Conservation (phyloP, 441 rosid species). For the Adansonia rubrostipa region DNA sequence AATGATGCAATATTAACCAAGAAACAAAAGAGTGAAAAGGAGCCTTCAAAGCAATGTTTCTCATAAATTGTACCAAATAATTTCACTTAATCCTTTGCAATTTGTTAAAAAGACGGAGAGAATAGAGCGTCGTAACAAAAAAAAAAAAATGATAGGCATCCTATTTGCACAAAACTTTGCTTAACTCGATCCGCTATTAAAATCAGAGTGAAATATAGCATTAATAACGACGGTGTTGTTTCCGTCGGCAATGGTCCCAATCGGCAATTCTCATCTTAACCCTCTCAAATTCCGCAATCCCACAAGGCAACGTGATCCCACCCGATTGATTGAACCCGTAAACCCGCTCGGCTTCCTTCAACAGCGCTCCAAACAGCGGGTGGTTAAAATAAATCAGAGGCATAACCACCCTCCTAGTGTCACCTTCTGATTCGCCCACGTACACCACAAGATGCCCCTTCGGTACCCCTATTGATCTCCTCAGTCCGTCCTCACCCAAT, state of each 20-base stretch:
- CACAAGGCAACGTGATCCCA: conserved; percentile 66
- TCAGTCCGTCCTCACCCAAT: conserved; percentile 40
- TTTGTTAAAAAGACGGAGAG: too few relatives aligned
- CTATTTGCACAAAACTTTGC: conserved; percentile 5
- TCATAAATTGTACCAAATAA: not conserved
- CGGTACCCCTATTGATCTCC: conserved; percentile 38
- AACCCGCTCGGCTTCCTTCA: conserved; percentile 66
- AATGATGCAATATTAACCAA: not conserved
- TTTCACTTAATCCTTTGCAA: too few relatives aligned
- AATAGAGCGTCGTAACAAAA: not conserved
- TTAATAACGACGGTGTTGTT: conserved; percentile 7
- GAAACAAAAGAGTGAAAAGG: not conserved
- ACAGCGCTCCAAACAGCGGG: conserved; percentile 62
- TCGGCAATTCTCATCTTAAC: conserved; percentile 67
- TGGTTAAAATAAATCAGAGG: conserved; percentile 76
- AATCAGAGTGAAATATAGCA: not conserved
- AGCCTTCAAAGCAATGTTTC: not conserved
- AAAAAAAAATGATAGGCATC: too few relatives aligned
- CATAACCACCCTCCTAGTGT: conserved; percentile 53
- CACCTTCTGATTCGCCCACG: conserved; percentile 55
- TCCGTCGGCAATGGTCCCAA: conserved; percentile 48
- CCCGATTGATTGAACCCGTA: conserved; percentile 70
- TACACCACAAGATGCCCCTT: conserved; percentile 72
- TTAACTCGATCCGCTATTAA: not conserved
- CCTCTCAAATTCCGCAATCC: conserved; percentile 72